A percentile compares a stretch with the other conserved stretches of the same genome.
Evolutionary conservation across 495 filamentous ascomycete genomes (phyloP).

Genomic region (Neurospora discreta): DNA sequence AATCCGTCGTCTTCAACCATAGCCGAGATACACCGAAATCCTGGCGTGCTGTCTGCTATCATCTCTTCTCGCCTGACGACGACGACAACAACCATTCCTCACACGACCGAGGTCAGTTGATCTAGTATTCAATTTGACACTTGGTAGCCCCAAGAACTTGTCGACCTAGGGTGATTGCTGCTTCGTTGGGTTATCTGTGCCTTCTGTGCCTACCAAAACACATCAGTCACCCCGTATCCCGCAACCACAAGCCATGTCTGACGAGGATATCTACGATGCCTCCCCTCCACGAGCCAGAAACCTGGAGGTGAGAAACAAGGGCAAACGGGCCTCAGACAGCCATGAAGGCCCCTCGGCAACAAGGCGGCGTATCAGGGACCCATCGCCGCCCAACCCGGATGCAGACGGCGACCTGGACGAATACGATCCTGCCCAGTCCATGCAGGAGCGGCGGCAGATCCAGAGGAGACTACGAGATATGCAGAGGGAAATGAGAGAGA

Average conservation of each 20-base stretch:
- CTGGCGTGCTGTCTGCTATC: not conserved
- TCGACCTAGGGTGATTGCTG: not conserved
- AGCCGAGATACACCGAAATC: not conserved
- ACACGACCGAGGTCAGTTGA: not conserved
- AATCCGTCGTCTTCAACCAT: not conserved
- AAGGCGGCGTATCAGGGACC: conserved; percentile 27
- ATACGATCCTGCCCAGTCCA: conserved; percentile 85
- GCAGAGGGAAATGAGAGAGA: conserved; percentile 56
- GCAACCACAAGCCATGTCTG: not conserved
- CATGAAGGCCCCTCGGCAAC: conserved; percentile 26
- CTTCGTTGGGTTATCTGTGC: not conserved
- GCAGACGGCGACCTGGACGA: conserved; percentile 24
- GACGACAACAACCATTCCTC: not conserved
- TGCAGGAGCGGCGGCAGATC: conserved; percentile 61
- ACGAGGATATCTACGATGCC: not conserved
- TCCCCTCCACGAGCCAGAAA: not conserved
- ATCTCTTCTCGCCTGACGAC: not conserved
- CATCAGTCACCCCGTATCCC: not conserved
- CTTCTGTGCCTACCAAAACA: not conserved
- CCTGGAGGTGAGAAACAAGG: conserved; percentile 21
- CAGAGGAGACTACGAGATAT: conserved; percentile 60
- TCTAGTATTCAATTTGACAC: not conserved
- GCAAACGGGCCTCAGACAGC: conserved; percentile 40
- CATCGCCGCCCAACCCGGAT: conserved; percentile 11
- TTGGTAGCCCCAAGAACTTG: not conserved